Percentiles rank a stretch among this genome's conserved stretches.
Evolutionary conservation across 441 rosid species (phyloP).

Genomic region (Adansonia grandidieri): DNA sequence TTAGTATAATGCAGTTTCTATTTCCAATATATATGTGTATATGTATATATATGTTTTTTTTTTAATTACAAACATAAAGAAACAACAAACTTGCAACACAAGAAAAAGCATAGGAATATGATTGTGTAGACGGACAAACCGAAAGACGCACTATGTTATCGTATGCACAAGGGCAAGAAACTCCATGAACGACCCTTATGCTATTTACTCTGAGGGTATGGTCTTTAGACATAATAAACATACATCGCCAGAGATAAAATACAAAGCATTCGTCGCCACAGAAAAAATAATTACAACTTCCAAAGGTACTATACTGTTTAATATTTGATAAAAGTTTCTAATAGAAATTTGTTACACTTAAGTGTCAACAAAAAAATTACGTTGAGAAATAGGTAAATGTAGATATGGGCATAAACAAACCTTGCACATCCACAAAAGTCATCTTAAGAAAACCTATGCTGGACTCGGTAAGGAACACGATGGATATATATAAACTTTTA

Average conservation of each 20-base stretch:
- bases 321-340: background rate
- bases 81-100: background rate
- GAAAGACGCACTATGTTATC: background rate
- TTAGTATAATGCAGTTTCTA: background rate
- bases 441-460: constrained; percentile 23
- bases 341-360: constrained; percentile 14
- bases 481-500: background rate
- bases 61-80: background rate
- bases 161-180: background rate
- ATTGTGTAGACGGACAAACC: background rate
- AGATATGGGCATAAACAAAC: constrained; percentile 25
- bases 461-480: background rate
- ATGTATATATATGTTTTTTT: background rate
- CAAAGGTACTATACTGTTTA: background rate
- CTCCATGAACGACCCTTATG: background rate
- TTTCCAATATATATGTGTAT: too few relatives aligned
- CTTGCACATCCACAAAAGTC: constrained; percentile 20
- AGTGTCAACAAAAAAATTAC: constrained; percentile 16
- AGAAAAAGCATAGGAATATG: background rate
- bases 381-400: constrained; percentile 22
- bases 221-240: background rate
- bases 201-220: background rate
- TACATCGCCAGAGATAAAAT: background rate
- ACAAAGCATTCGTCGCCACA: background rate
- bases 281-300: background rate